Base-by-base conservation (phyloP, 768 basidiomycete species). In the Pholiota microspora region DNA sequence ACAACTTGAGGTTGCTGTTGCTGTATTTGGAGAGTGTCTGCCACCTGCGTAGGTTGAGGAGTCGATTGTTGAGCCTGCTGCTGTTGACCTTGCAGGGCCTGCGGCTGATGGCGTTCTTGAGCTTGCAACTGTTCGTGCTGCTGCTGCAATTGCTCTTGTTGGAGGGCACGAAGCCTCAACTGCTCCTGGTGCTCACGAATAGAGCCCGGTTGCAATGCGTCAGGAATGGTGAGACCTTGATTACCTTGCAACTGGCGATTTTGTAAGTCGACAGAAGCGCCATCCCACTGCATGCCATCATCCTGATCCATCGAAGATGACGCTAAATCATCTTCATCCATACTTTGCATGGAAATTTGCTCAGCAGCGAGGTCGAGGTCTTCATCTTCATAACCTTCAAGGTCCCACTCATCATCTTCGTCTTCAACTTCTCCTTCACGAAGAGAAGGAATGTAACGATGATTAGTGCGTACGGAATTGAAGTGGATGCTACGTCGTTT, bases 281-380 rank as follows among this genome's bases (percentile, higher is more conserved):
- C 89, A 45, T 94, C 92, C 94, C 94, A 95, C 56, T 81, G 80
- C 83, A 95, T 90, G 2, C 86, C 88, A 62, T 94, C 93, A 56
- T 93, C 92, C 10, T 36, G 40, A 7, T 0, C 80, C 82, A 49
- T 89, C 88, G 77, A 86, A 82, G 51, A 69, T 64, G 13, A 62
- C 63, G n/a, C n/a, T n/a, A 59, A 63, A 53, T 64, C 64, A 12
- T 65, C 63, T 51, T 74, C 68, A 49, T 71, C 67, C 62, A 62
- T 64, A 58, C 71, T 46, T 59, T 71, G 65, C 51, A 73, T 66
- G 53, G 69, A 69, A 63, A 59, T 66, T 54, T 77, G 81, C 61
- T 84, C 79, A 16, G 83, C 82, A 31, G 73, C 77, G n/a, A 89
- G 72, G 15, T 81, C 83, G 1, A 75, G 67, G 52, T 91, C 89